phyloP scores from a whole-genome alignment of 371 early-diverging fungal genomes.

The Mortierella sp. region DNA sequence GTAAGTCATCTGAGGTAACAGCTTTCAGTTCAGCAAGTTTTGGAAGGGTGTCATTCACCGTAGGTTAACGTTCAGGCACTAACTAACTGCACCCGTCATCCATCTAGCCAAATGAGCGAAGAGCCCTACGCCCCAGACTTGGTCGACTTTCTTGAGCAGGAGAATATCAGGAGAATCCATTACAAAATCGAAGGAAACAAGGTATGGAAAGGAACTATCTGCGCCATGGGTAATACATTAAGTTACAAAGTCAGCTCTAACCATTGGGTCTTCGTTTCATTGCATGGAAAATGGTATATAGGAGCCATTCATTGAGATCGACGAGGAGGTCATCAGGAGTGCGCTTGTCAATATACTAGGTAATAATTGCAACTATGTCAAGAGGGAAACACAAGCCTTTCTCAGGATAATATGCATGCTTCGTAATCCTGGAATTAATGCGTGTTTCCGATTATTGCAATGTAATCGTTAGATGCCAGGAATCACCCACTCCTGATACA shows the following conservation, averaged over 20 bases:
- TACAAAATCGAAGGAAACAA: conserved; percentile 90
- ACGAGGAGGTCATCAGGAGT: conserved; percentile 80
- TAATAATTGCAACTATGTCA: conserved; percentile 18
- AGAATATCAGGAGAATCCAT: conserved; percentile 84
- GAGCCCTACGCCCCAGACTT: conserved; percentile 90
- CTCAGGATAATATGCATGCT: neutral
- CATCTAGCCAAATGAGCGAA: conserved; percentile 75
- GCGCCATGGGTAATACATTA: neutral
- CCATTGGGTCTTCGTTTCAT: neutral
- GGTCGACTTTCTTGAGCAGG: conserved; percentile 77
- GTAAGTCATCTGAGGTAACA: conserved; percentile 55
- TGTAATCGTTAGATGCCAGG: conserved; percentile 64
- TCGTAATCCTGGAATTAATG: neutral
- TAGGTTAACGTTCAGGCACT: neutral
- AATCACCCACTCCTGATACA: conserved; percentile 92
- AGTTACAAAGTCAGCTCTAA: neutral
- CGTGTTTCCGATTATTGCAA: neutral
- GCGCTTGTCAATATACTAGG: conserved; percentile 84
- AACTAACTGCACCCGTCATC: neutral
- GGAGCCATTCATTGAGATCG: conserved; percentile 95
- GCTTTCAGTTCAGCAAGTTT: neutral
- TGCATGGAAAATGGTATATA: conserved; percentile 27
- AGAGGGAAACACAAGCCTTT: neutral
- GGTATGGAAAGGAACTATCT: conserved; percentile 37
- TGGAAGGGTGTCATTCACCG: neutral